Percentiles rank a stretch among this genome's conserved stretches.
Evolutionary conservation across 345 rosid species (phyloP).

Genomic region (Arabidopsis suecica): DNA sequence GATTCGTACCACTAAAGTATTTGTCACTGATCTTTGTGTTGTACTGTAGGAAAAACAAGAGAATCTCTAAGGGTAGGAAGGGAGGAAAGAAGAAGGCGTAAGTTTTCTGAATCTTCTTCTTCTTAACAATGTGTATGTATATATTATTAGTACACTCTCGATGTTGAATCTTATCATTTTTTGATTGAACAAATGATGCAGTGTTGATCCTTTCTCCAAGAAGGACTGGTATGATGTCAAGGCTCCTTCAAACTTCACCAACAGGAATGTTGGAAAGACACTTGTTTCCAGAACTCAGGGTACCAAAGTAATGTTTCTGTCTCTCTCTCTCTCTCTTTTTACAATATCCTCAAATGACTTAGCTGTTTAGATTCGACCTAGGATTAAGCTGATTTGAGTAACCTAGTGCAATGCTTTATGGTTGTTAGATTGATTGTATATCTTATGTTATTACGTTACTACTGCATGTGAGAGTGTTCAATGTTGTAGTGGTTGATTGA

Average conservation of each 20-base stretch:
- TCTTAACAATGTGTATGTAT: background rate
- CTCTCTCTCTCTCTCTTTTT: background rate
- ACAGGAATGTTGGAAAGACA: slow-evolving; percentile 83
- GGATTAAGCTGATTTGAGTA: background rate
- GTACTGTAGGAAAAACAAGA: slow-evolving; percentile 81
- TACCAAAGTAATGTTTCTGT: slow-evolving; percentile 63
- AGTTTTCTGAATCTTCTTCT: slow-evolving; percentile 34
- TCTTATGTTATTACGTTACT: background rate
- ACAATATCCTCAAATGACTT: background rate
- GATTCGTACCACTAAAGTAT: background rate
- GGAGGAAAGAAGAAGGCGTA: slow-evolving; percentile 97
- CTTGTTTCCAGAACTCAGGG: slow-evolving; percentile 96
- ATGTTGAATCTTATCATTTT: background rate
- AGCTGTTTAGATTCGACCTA: background rate
- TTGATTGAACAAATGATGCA: slow-evolving; percentile 16
- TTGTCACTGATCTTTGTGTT: background rate
- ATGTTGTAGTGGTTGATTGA: background rate
- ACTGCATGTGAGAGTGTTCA: background rate
- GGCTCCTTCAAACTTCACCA: slow-evolving; percentile 77
- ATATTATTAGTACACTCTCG: background rate
- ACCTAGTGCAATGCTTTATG: background rate
- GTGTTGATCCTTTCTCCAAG: slow-evolving; percentile 92
- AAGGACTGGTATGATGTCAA: slow-evolving; percentile 98
- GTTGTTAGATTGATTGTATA: background rate
- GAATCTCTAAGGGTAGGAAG: slow-evolving; percentile 96